These are phyloP conservation scores for Globisporangium spiculum DNA, from an alignment of 352 stramenopile species.

Conservation along the genomic window DNA sequence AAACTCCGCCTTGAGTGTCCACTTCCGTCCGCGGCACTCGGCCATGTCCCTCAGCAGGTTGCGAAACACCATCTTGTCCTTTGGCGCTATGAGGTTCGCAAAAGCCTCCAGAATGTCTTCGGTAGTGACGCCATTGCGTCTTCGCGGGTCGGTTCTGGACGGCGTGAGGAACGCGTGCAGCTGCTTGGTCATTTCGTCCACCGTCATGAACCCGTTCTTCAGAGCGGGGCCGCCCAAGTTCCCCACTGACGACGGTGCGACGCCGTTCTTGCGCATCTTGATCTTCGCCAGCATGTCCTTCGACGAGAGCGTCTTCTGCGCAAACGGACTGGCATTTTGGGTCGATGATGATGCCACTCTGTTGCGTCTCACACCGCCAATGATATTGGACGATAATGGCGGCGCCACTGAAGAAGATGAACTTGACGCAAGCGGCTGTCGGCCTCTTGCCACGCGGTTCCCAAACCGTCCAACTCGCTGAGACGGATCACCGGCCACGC, in stretches of 20 bases:
- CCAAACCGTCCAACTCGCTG: slow-evolving; percentile 48
- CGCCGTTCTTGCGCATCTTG: slow-evolving; percentile 40
- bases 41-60: slow-evolving; percentile 84
- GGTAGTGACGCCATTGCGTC: slow-evolving; percentile 71
- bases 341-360: slow-evolving; percentile 3
- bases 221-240: background rate
- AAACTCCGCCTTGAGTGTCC: slow-evolving; percentile 73
- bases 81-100: slow-evolving; percentile 70
- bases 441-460: slow-evolving; percentile 31
- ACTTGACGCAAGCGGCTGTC: slow-evolving; percentile 14
- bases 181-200: slow-evolving; percentile 59
- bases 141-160: slow-evolving; percentile 18
- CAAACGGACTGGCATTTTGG: slow-evolving; percentile 25
- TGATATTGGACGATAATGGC: background rate
- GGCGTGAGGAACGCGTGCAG: slow-evolving; percentile 82
- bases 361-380: background rate
- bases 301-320: slow-evolving; percentile 40
- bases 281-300: slow-evolving; percentile 72
- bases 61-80: slow-evolving; percentile 87
- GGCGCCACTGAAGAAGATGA: slow-evolving; percentile 12
- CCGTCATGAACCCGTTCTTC: slow-evolving; percentile 38
- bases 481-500: slow-evolving; percentile 60
- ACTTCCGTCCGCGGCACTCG: slow-evolving; percentile 59
- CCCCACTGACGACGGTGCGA: slow-evolving; percentile 14
- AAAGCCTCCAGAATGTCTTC: slow-evolving; percentile 90